These are phyloP conservation scores for Hyaloscypha variabilis DNA, from an alignment of 495 filamentous ascomycete genomes.

Conservation along the genomic window DNA sequence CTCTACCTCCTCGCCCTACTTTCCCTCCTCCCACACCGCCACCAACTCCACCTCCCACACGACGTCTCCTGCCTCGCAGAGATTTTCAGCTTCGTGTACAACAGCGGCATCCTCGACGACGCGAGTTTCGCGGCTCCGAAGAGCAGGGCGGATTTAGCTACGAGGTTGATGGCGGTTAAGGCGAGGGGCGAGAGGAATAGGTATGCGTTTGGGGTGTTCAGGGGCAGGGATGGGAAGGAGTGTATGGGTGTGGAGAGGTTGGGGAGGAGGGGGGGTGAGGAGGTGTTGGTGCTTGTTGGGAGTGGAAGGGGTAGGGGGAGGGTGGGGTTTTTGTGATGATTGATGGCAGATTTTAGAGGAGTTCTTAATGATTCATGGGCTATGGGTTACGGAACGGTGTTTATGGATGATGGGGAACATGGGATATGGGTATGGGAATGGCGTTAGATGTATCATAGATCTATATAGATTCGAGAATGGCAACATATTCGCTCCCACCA, in stretches of 20 bases:
- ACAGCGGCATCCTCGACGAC: conserved; percentile 68
- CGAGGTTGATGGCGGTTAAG: conserved; percentile 51
- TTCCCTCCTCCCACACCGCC: conserved; percentile 54
- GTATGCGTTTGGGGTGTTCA: conserved; percentile 64
- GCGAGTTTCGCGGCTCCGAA: conserved; percentile 61
- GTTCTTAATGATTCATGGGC: conserved; percentile 12
- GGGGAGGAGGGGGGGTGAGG: conserved; percentile 17
- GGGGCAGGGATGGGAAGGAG: conserved; percentile 57
- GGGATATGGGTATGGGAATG: neutral
- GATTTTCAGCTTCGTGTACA: conserved; percentile 74
- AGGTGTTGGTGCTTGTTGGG: conserved; percentile 1
- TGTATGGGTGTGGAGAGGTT: conserved; percentile 65
- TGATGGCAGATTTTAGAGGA: conserved; percentile 7
- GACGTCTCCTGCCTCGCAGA: conserved; percentile 71
- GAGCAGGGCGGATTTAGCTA: conserved; percentile 64
- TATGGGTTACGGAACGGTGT: conserved; percentile 5
- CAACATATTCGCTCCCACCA: neutral
- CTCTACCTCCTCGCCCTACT: conserved; percentile 59
- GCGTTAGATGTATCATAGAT: conserved; percentile 9
- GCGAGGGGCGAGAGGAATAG: conserved; percentile 39
- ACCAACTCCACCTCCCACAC: conserved; percentile 66
- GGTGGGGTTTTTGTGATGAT: conserved; percentile 1
- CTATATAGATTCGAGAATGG: neutral
- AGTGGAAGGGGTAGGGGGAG: neutral
- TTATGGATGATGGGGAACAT: conserved; percentile 1